Evolutionary conservation across 306 rosid genomes (phyloP).

Genomic region (Medicago arabica): DNA sequence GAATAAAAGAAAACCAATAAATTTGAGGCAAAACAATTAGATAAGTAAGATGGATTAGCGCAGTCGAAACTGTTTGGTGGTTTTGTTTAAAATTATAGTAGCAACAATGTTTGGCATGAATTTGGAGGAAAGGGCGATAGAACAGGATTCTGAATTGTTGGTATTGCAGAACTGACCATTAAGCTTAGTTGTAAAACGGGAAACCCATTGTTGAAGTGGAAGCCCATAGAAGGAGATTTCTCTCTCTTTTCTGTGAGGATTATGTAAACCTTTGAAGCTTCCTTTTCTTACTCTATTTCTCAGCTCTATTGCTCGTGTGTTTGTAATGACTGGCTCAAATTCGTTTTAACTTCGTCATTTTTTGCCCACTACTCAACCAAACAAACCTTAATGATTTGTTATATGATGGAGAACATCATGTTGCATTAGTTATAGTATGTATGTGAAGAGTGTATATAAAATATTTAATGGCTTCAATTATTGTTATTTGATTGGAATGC

Average conservation of each 20-base stretch:
- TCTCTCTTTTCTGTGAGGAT: background rate
- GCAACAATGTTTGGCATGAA: slow-evolving; percentile 5
- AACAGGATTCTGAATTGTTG: background rate
- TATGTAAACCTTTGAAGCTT: background rate
- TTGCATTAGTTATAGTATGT: slow-evolving; percentile 14
- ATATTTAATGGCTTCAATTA: slow-evolving; percentile 24
- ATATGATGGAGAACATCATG: slow-evolving; percentile 17
- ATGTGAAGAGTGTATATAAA: slow-evolving; percentile 21
- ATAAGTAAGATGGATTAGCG: background rate
- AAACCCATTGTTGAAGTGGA: slow-evolving; percentile 2
- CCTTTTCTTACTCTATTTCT: slow-evolving; percentile 2
- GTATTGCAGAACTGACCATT: background rate
- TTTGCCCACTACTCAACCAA: slow-evolving; percentile 20
- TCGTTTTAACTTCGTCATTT: slow-evolving; percentile 8
- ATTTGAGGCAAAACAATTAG: background rate
- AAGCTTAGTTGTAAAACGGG: background rate
- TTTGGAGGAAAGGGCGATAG: background rate
- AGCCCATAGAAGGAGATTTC: background rate
- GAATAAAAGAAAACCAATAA: background rate
- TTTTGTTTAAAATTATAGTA: background rate
- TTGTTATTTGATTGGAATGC: slow-evolving; percentile 20
- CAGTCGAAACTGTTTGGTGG: slow-evolving; percentile 13
- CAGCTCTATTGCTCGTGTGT: slow-evolving; percentile 14
- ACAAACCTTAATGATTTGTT: slow-evolving; percentile 3
- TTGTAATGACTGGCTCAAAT: background rate